A percentile compares a stretch with the other conserved stretches of the same genome.
Evolutionary conservation across 2,329 filamentous ascomycete species (phyloP).

Genomic region (Gyromitra esculenta): DNA sequence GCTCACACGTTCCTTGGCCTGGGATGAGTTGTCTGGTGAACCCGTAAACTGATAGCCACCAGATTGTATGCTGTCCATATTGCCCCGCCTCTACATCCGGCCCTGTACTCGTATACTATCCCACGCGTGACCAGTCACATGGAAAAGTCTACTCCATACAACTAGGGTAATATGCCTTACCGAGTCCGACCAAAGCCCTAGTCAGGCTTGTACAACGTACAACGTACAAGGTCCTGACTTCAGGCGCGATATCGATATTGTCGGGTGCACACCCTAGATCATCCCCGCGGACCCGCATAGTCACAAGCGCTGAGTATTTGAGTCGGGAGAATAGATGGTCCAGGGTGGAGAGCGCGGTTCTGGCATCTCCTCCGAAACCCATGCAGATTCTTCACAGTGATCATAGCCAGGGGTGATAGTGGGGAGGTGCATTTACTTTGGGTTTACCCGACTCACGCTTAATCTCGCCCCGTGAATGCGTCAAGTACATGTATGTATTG

Average conservation of each 20-base stretch:
- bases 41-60: too few relatives aligned
- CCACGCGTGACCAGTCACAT: slow-evolving; percentile 21
- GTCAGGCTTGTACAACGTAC: slow-evolving; percentile 2
- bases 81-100: too few relatives aligned
- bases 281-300: slow-evolving; percentile 25
- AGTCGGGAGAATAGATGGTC: background rate
- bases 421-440: background rate
- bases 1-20: too few relatives aligned
- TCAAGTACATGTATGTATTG: background rate
- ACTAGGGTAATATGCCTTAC: background rate
- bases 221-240: slow-evolving; percentile 41
- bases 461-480: background rate
- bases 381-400: slow-evolving; percentile 10
- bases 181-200: slow-evolving; percentile 9
- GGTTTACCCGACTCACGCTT: slow-evolving; percentile 21
- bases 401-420: background rate
- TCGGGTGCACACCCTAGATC: slow-evolving; percentile 18
- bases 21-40: too few relatives aligned
- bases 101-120: background rate
- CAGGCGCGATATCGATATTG: slow-evolving; percentile 23
- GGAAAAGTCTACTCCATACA: background rate
- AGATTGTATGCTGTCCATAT: too few relatives aligned
- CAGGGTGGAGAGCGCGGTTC: slow-evolving; percentile 4
- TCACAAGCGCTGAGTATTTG: slow-evolving; percentile 17
- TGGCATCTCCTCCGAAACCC: slow-evolving; percentile 21